Conservation (phyloP, 306 rosid genomes). For the Mimosa bimucronata region DNA sequence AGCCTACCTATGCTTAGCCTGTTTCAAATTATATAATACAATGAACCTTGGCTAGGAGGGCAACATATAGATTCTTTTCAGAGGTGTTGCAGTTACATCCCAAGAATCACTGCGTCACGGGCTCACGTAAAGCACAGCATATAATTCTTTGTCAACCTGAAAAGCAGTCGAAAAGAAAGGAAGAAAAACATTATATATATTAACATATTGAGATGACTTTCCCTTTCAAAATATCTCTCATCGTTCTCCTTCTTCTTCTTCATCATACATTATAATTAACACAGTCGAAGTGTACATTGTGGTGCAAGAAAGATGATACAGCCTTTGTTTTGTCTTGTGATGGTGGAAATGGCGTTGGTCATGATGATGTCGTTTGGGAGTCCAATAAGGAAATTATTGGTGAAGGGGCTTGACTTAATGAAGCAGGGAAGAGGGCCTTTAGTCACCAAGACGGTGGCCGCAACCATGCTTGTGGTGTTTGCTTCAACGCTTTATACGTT, state of each 20-base stretch:
- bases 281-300: background rate
- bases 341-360: conserved; percentile 51
- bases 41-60: background rate
- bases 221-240: background rate
- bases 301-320: conserved; percentile 53
- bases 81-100: background rate
- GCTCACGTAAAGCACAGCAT: background rate
- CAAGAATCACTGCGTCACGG: background rate
- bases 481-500: conserved; percentile 48
- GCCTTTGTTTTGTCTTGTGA: conserved; percentile 44
- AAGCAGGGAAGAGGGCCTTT: conserved; percentile 63
- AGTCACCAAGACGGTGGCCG: conserved; percentile 62
- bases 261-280: background rate
- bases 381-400: conserved; percentile 56
- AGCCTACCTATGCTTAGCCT: too few species aligned
- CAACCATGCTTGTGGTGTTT: conserved; percentile 55
- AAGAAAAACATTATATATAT: background rate
- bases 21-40: too few species aligned
- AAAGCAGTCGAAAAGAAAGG: background rate
- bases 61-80: background rate
- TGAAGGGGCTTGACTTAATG: conserved; percentile 47
- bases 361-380: conserved; percentile 51
- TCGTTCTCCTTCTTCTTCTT: background rate
- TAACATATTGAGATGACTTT: background rate
- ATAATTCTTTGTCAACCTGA: background rate